A percentile compares a stretch with the other conserved stretches of the same genome.
Evolutionary conservation across 164 flowering plant genomes (phyloP).

Genomic region (Tetracentron sinense): DNA sequence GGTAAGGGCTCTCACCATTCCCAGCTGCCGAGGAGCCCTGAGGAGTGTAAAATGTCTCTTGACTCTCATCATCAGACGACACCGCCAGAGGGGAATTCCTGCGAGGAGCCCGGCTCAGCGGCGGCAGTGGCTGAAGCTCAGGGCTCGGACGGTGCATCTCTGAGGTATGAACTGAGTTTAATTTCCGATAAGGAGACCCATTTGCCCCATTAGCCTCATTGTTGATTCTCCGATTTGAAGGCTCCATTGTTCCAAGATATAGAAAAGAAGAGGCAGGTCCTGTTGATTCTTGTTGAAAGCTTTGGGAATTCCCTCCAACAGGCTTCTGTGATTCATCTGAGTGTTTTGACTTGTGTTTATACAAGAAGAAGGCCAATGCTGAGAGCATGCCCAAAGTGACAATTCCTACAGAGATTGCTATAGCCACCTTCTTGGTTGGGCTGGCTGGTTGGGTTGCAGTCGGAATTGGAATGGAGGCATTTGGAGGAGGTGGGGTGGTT

Average conservation of each 20-base stretch:
- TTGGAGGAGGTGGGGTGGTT: conserved; percentile 25
- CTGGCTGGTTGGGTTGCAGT: conserved; percentile 46
- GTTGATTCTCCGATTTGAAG: conserved; percentile 30
- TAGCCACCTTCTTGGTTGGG: conserved; percentile 54
- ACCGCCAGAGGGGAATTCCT: conserved; percentile 34
- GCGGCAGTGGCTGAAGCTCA: conserved; percentile 90
- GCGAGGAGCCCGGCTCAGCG: conserved; percentile 38
- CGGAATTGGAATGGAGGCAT: conserved; percentile 30
- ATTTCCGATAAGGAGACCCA: conserved; percentile 64
- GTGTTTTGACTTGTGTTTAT: conserved; percentile 47
- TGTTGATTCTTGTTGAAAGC: conserved; percentile 31
- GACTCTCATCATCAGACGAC: conserved; percentile 69
- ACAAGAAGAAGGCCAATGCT: conserved; percentile 65
- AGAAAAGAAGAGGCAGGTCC: conserved; percentile 54
- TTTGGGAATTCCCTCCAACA: conserved; percentile 33
- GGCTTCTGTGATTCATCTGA: conserved; percentile 64
- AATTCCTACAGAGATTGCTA: conserved; percentile 69
- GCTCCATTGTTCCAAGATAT: conserved; percentile 81
- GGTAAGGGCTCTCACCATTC: conserved; percentile 33
- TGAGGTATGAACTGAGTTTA: conserved; percentile 47
- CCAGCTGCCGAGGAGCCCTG: conserved; percentile 46
- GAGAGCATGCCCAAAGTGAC: conserved; percentile 76
- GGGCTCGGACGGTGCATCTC: conserved; percentile 85
- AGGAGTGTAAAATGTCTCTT: conserved; percentile 66
- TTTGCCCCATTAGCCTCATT: conserved; percentile 24